Evolutionary conservation across 257 asterid species (phyloP).

Genomic region (Leonotis leonurus): DNA sequence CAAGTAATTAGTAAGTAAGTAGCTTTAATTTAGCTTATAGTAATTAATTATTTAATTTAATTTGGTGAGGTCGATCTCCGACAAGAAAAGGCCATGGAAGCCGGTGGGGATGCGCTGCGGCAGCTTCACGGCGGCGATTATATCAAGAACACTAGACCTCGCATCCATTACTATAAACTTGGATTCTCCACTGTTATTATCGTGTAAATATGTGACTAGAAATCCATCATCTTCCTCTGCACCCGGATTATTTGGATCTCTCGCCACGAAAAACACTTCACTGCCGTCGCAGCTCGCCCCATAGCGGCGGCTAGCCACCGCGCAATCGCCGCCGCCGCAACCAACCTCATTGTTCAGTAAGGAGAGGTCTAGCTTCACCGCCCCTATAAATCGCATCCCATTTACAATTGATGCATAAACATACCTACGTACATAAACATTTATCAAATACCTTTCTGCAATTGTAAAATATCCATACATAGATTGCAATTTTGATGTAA

Average conservation of each 20-base stretch:
- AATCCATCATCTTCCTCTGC: conserved; percentile 9
- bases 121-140: conserved; percentile 43
- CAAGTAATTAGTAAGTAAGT: too few relatives aligned
- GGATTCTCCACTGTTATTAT: conserved; percentile 27
- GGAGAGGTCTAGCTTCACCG: too few relatives aligned
- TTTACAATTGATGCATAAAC: too few relatives aligned
- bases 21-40: too few relatives aligned
- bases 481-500: too few relatives aligned
- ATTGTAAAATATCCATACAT: too few relatives aligned
- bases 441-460: too few relatives aligned
- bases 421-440: too few relatives aligned
- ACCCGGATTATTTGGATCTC: neutral
- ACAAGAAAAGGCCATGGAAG: conserved; percentile 10
- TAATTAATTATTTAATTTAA: neutral
- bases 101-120: conserved; percentile 48
- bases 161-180: conserved; percentile 61
- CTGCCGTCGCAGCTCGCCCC: neutral
- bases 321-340: too few relatives aligned
- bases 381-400: too few relatives aligned
- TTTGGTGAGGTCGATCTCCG: neutral
- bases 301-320: neutral
- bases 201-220: neutral
- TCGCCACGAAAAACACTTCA: neutral
- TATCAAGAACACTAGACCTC: conserved; percentile 46
- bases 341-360: too few relatives aligned